Base-by-base conservation (phyloP, 768 basidiomycete genomes). In the Podaxis sp. region DNA sequence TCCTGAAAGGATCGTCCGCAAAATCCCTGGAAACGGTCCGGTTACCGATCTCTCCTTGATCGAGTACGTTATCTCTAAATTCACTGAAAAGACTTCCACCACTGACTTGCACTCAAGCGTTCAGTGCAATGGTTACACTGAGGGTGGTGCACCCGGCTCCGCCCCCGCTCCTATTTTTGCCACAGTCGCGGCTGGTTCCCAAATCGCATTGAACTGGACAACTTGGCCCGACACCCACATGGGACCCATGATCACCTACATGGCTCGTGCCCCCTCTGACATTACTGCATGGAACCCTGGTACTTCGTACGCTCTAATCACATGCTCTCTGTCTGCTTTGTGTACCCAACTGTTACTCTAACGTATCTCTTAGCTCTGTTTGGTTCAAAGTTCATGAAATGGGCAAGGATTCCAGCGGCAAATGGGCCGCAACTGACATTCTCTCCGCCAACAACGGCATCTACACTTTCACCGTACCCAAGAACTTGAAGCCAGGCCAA, bases 351-450 rank as follows among this genome's bases (percentile, higher is more conserved):
- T 9, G n/a, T 28, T 19, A 51, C 1, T 19, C 13, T 44, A 7
- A 19, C n/a, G 42, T 44, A 12, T 19, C n/a, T 19, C 15, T n/a
- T 40, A 81, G 79, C 42, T 75, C 77, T 9, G 80, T 82, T 4
- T 82, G 81, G 81, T 81, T 81, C 78, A 82, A 82, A 67, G 75
- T 82, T 11, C 75, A 74, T 28, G 68, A 82, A 55, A 57, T 71
- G 33, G 82, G 82, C 26, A 80, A 80, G 69, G 74, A 71, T n/a
- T 63, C 76, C 2, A 74, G 72, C 46, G 81, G 80, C 9, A 72
- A 72, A 55, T 81, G 79, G 81, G 80, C 79, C 4, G 72, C 79
- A 17, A 76, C 78, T 0, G 76, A 78, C 57, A 59, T 75, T 17
- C 71, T 82, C 22, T 68, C 68, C 12, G 77, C 74, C 2, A 65